Evolutionary conservation across 495 filamentous ascomycete genomes (phyloP), one percentile per base, ranked within the genome.

Genomic region (Aspergillus sclerotioniger): DNA sequence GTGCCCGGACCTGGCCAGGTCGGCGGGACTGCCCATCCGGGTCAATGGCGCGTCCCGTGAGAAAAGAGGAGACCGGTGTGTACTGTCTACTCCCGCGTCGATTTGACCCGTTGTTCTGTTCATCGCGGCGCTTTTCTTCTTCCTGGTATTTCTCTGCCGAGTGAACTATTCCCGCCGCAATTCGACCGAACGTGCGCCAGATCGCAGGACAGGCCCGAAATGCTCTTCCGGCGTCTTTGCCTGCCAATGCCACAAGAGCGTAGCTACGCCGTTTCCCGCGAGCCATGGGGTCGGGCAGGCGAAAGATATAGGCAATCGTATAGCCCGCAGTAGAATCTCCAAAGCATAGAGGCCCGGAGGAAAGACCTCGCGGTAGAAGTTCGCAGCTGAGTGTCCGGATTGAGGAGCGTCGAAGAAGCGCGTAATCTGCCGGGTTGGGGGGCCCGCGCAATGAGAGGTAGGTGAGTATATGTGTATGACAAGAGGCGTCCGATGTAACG

Each of bases 251-350:
- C 48, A 96, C 77, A 44, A 97, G 81, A 43, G 92, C 91, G 71
- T 97, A 97, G 43, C 90, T 87, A 57, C 92, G 86, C 62, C 88
- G 84, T 59, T 89, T 85, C 44, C 92, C 92, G 35, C 92, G 90
- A 16, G 92, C 91, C 73, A 92, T 87, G 19, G 91, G 82, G 68
- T 97, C 92, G 16, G 87, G 85, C 9, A 96, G 87, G 20, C 90
- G 90, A 69, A 97, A 96, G 64, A 95, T 88, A 70, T 90, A 96
- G 56, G 92, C 92, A 10, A 93, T 93, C 3, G 92, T 96, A 73
- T 93, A 95, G 45, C 92, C 93, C 3, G 87, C 84, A 0, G 81
- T 73, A 3, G 87, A 80, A 62, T 96, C 92, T 21, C 91, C 91
- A 61, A 96, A 97, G 63, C 90, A 90, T 41, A 97, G 80, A 10